Evolutionary conservation across 352 stramenopile genomes (phyloP).

Genomic region (Pythium rishiriense): DNA sequence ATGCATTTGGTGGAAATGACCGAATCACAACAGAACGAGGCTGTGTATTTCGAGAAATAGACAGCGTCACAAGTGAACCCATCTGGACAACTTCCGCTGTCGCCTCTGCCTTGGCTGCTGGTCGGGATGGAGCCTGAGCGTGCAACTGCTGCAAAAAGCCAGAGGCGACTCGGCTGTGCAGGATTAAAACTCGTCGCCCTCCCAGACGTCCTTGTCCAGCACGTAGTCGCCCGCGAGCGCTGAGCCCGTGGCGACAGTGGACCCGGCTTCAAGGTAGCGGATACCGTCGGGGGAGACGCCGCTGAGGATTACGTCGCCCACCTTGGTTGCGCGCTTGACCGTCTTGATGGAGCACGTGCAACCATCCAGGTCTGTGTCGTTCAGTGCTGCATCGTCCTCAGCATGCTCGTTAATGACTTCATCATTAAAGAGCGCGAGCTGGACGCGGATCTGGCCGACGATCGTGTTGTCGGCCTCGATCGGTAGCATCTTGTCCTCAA

Average conservation of each 20-base stretch:
- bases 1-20: background rate
- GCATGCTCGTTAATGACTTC: slow-evolving; percentile 70
- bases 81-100: background rate
- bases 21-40: slow-evolving; percentile 6
- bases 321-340: slow-evolving; percentile 62
- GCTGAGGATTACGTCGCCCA: slow-evolving; percentile 73
- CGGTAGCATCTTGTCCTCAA: slow-evolving; percentile 74
- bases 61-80: background rate
- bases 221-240: slow-evolving; percentile 74
- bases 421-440: slow-evolving; percentile 79
- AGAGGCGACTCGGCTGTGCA: too few species aligned
- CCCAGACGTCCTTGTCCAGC: slow-evolving; percentile 74
- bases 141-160: background rate
- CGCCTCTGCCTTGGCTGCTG: background rate
- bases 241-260: slow-evolving; percentile 60
- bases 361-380: slow-evolving; percentile 61
- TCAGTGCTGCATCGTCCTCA: slow-evolving; percentile 17
- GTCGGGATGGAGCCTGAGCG: background rate
- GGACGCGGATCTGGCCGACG: slow-evolving; percentile 68
- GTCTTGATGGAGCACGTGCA: slow-evolving; percentile 46
- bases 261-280: slow-evolving; percentile 70
- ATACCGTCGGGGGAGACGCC: slow-evolving; percentile 70
- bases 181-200: slow-evolving; percentile 68
- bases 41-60: slow-evolving; percentile 15
- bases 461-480: slow-evolving; percentile 78